These are phyloP conservation scores for Volvox africanus DNA, from an alignment of 139 green algal species.

Conservation along the genomic window DNA sequence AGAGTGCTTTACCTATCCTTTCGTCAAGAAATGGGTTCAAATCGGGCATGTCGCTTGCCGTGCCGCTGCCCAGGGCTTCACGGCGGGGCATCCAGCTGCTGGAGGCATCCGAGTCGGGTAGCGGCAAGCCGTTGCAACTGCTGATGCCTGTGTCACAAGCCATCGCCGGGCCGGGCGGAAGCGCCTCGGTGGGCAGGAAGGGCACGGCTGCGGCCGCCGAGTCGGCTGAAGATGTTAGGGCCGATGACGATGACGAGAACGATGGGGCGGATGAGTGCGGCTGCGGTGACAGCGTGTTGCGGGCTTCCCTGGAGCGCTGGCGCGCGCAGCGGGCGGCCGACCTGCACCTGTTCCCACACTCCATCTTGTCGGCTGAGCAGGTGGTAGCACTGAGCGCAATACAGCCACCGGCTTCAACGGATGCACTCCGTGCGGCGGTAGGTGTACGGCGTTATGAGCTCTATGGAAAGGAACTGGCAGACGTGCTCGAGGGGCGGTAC, in stretches of 20 bases:
- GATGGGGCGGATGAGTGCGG: background rate
- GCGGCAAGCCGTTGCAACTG: background rate
- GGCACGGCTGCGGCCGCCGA: background rate
- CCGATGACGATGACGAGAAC: background rate
- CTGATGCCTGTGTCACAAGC: background rate
- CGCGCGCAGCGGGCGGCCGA: background rate
- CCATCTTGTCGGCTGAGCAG: slow-evolving; percentile 23
- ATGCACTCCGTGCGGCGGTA: background rate
- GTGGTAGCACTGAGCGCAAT: slow-evolving; percentile 20
- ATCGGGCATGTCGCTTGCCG: background rate
- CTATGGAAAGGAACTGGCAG: slow-evolving; percentile 23
- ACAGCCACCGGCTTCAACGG: background rate
- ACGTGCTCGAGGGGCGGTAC: slow-evolving; percentile 22
- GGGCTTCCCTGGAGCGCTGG: background rate
- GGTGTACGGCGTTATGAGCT: slow-evolving; percentile 33
- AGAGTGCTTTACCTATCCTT: background rate
- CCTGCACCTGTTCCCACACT: slow-evolving; percentile 39
- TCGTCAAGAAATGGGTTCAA: no score
- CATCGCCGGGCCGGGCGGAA: background rate
- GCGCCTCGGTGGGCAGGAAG: background rate
- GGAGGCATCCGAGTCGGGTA: background rate
- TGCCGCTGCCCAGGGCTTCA: background rate
- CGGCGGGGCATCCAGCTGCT: background rate
- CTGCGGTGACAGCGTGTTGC: background rate
- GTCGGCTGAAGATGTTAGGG: background rate